These are phyloP conservation scores for Lactarius trivialis DNA, from an alignment of 768 basidiomycete genomes.

Conservation along the genomic window DNA sequence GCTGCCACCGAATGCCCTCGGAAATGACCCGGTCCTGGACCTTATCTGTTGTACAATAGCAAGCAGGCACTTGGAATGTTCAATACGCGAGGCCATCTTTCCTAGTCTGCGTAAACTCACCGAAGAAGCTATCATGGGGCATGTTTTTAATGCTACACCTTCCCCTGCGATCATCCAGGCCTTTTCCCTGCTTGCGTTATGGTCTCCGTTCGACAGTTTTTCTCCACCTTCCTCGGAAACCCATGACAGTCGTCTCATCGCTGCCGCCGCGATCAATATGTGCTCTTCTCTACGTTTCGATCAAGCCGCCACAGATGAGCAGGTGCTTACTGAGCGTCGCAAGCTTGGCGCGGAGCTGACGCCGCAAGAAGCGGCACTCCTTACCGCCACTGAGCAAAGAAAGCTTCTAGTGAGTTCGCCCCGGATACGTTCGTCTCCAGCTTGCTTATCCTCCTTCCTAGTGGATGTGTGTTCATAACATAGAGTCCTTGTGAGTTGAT, in stretches of 20 bases:
- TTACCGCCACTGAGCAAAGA: slow-evolving; percentile 6
- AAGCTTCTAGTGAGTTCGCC: slow-evolving; percentile 7
- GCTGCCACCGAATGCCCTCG: slow-evolving; percentile 31
- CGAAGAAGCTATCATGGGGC: slow-evolving; percentile 35
- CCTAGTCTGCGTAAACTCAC: slow-evolving; percentile 39
- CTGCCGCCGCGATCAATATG: slow-evolving; percentile 41
- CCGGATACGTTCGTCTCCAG: background rate
- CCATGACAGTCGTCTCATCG: slow-evolving; percentile 36
- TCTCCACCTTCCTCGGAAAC: slow-evolving; percentile 26
- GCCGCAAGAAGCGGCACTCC: background rate
- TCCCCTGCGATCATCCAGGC: slow-evolving; percentile 38
- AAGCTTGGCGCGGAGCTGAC: slow-evolving; percentile 10
- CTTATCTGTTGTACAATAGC: slow-evolving; percentile 43
- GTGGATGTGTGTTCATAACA: slow-evolving; percentile 21
- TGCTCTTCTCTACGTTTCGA: slow-evolving; percentile 39
- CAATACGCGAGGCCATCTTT: slow-evolving; percentile 32
- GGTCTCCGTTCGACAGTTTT: slow-evolving; percentile 36
- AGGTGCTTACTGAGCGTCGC: slow-evolving; percentile 10
- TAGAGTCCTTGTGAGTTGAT: slow-evolving; percentile 20
- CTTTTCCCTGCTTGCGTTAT: slow-evolving; percentile 38
- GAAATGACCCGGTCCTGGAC: slow-evolving; percentile 33
- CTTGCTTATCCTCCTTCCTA: background rate
- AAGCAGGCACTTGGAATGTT: slow-evolving; percentile 37
- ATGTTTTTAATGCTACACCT: slow-evolving; percentile 38
- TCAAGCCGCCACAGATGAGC: slow-evolving; percentile 14